A percentile compares a stretch with the other conserved stretches of the same genome.
Conservation (phyloP, 2,329 filamentous ascomycete genomes). For the Colletotrichum eremochloae region DNA sequence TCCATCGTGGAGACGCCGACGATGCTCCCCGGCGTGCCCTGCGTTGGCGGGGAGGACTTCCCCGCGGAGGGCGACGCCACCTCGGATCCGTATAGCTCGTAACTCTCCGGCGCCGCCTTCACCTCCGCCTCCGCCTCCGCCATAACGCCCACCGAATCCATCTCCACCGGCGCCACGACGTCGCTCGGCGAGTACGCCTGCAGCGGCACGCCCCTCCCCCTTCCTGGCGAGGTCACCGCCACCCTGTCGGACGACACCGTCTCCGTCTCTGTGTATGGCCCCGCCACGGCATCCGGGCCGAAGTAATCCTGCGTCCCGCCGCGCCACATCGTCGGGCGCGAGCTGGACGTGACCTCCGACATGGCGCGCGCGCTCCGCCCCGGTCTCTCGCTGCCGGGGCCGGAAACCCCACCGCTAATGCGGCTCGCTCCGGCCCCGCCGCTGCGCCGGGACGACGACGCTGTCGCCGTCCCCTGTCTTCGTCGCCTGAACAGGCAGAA, state of each 20-base stretch:
- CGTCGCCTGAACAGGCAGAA: slow-evolving; percentile 60
- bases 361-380: slow-evolving; percentile 43
- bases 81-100: slow-evolving; percentile 61
- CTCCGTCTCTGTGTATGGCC: slow-evolving; percentile 60
- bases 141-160: slow-evolving; percentile 55
- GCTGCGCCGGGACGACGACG: slow-evolving; percentile 14
- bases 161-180: slow-evolving; percentile 67
- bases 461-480: slow-evolving; percentile 44
- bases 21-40: slow-evolving; percentile 27
- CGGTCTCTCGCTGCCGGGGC: slow-evolving; percentile 34
- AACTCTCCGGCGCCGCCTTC: slow-evolving; percentile 51
- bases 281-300: slow-evolving; percentile 58
- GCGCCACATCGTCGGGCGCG: slow-evolving; percentile 45
- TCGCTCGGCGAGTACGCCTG: slow-evolving; percentile 63
- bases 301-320: slow-evolving; percentile 58
- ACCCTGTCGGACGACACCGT: slow-evolving; percentile 44
- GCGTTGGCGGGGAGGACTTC: slow-evolving; percentile 11
- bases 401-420: slow-evolving; percentile 15
- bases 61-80: slow-evolving; percentile 40
- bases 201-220: slow-evolving; percentile 56
- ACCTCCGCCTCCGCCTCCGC: slow-evolving; percentile 31
- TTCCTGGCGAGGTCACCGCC: slow-evolving; percentile 48
- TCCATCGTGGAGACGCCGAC: slow-evolving; percentile 29
- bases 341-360: slow-evolving; percentile 51
- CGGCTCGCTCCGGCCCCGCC: slow-evolving; percentile 17